Base-by-base conservation (phyloP, 306 rosid genomes). In the Biancaea sappan region DNA sequence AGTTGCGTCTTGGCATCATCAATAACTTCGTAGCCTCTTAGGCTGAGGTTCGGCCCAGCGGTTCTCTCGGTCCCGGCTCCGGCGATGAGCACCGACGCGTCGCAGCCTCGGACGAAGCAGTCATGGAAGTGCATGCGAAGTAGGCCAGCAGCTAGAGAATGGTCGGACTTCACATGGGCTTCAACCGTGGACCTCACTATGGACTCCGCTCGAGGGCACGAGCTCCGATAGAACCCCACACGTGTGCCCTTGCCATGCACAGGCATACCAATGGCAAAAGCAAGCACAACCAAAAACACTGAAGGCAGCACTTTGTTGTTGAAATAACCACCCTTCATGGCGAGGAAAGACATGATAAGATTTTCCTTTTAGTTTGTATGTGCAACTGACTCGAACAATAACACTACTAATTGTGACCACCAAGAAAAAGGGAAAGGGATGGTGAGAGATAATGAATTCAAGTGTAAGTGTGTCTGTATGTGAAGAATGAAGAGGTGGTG, bases 51-150 rank as follows among this genome's bases (percentile, higher is more conserved):
- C 12, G 86, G 48, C 2, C 6, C 2, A 0, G 84, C 79, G 0
- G 83, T 79, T 65, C 1, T 70, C 76, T 78, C 83, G 0, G 85
- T 75, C 18, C 1, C 46, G 0, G 79, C 0, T 22, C 85, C 89
- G 1, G 77, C 0, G n/a, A 85, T 11, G 5, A 85, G 87, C 19
- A 85, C 72, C 5, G 89, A 85, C 1, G 53, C 87, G 9, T 85
- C 89, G 40, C 89, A 85, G 21, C 89, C 89, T 60, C 61, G 81
- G 5, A 82, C 84, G 10, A 85, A 85, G 67, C 89, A 85, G 2
- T 85, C 89, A 8, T 85, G 89, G 65, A 85, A 82, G 66, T 85
- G 86, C 89, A 85, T 26, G 37, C 89, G 74, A 2, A 85, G 80
- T 14, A 85, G 6, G 0, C 76, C 83, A 26, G 89, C 73, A 12